These are phyloP conservation scores for Microsporum canis DNA, from an alignment of 2,329 filamentous ascomycete species.

Conservation along the genomic window DNA sequence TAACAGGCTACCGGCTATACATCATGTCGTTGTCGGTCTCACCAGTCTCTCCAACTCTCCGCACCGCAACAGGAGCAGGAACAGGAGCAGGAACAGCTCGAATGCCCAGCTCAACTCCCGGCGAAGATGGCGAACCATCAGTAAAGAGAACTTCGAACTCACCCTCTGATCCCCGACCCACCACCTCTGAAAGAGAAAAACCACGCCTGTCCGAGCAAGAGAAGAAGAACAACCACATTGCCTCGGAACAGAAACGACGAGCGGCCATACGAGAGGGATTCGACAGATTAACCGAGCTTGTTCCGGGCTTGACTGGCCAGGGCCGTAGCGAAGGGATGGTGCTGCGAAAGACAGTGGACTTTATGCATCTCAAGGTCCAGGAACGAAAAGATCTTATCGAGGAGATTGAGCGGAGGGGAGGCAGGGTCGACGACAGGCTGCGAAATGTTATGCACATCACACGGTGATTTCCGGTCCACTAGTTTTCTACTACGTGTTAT, in stretches of 20 bases:
- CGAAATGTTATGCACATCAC: conserved; percentile 18
- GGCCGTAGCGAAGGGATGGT: conserved; percentile 77
- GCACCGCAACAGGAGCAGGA: not conserved
- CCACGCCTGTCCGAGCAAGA: conserved; percentile 50
- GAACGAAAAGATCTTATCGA: conserved; percentile 48
- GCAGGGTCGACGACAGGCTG: conserved; percentile 39
- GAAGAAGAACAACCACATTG: conserved; percentile 64
- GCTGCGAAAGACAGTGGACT: conserved; percentile 59
- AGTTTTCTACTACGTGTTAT: not conserved
- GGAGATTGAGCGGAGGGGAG: conserved; percentile 49
- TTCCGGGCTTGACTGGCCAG: conserved; percentile 71
- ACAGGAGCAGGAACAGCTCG: not conserved
- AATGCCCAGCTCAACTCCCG: not conserved
- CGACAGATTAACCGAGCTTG: conserved; percentile 65
- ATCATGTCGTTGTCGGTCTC: not conserved
- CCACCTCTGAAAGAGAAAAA: conserved; percentile 8
- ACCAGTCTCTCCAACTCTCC: not conserved
- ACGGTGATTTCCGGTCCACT: not conserved
- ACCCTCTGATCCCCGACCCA: not conserved
- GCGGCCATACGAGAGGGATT: conserved; percentile 73
- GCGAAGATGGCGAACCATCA: not conserved
- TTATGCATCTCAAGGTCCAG: conserved; percentile 49
- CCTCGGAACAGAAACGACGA: conserved; percentile 53
- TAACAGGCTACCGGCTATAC: not conserved
- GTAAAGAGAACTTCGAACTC: conserved; percentile 7